Evolutionary conservation across 1,284 basidiomycete species (phyloP), one percentile per base, ranked within the genome.

Genomic region (Coriolopsis trogii): DNA sequence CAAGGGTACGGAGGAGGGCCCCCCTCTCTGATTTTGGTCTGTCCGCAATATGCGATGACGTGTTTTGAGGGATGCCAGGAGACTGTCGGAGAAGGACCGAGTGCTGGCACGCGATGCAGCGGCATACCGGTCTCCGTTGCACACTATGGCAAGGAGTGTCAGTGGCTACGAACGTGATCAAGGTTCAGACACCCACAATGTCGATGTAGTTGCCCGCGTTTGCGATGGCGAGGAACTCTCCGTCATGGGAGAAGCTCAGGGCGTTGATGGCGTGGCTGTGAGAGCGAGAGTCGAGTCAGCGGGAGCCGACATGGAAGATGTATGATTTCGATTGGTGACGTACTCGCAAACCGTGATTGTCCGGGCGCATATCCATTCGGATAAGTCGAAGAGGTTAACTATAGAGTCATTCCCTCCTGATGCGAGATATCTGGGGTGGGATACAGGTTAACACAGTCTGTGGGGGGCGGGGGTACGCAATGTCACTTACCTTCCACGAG

Each of bases 191-290:
- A 30, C 42, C 24, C 12, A 90, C 89, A 42, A 91, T 87, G 55
- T 91, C 88, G 51, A 91, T 84, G 58, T 89, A 89, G 16, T 72
- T 70, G n/a, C 86, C 87, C 6, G 79, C 74, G 53, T 75, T 88
- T 4, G 87, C 84, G 42, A 90, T 84, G 7, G 89, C 89, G 24
- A 91, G 67, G 63, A 85, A 90, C 72, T 91, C 89, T 30, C 89
- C 89, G 58, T 91, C 89, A 56, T 84, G 77, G 5, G 87, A 91
- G 73, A 90, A 91, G 63, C 85, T 88, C n/a, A 91, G 67, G n/a
- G 79, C 76, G 51, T 80, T 88, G 59, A 91, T 85, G 23, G 81
- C 76, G 60, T 89, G 74, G 50, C 89, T 91, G 55, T 28, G 13
- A 13, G n/a, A n/a, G n/a, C n/a, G 37, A 41, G 28, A 41, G n/a